Conservation (phyloP, 1,139 yeast species). For the Protomyces lactucae-debilis region DNA sequence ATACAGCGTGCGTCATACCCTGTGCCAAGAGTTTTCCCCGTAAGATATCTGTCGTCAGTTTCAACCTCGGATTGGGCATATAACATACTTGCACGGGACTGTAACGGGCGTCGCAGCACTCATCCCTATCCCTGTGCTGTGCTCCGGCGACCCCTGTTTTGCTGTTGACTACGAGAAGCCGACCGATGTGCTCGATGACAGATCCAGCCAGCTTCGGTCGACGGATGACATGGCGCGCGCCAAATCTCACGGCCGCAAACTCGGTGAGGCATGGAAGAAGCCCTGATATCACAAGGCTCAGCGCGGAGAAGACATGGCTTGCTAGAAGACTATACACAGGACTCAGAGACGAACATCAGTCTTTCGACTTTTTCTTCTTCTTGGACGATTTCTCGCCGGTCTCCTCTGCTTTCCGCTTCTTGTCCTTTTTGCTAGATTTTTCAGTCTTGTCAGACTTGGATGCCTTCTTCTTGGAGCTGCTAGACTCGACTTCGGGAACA, state of each 20-base stretch:
- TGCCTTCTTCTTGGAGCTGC: slow-evolving; percentile 42
- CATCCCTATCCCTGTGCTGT: not conserved
- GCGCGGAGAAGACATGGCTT: no score
- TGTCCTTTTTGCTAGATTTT: slow-evolving; percentile 36
- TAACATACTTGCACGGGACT: not conserved
- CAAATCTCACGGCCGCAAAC: no score
- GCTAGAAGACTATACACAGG: no score
- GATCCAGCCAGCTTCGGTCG: not conserved
- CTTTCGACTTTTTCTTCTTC: not conserved
- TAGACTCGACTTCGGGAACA: slow-evolving; percentile 51
- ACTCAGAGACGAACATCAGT: not conserved
- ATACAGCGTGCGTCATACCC: slow-evolving; percentile 2
- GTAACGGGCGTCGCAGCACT: not conserved
- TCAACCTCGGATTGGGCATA: not conserved
- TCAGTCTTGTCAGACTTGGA: slow-evolving; percentile 46
- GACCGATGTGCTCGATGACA: not conserved
- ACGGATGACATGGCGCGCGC: no score
- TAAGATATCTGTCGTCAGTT: not conserved
- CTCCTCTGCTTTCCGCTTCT: slow-evolving; percentile 51
- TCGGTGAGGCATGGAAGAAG: no score
- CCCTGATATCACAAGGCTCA: no score
- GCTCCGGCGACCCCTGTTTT: no score
- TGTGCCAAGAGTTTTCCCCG: slow-evolving; percentile 23
- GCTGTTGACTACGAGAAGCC: not conserved
- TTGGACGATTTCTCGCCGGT: slow-evolving; percentile 45